Evolutionary conservation across 1,284 basidiomycete genomes (phyloP).

Genomic region (Irpex sp.): DNA sequence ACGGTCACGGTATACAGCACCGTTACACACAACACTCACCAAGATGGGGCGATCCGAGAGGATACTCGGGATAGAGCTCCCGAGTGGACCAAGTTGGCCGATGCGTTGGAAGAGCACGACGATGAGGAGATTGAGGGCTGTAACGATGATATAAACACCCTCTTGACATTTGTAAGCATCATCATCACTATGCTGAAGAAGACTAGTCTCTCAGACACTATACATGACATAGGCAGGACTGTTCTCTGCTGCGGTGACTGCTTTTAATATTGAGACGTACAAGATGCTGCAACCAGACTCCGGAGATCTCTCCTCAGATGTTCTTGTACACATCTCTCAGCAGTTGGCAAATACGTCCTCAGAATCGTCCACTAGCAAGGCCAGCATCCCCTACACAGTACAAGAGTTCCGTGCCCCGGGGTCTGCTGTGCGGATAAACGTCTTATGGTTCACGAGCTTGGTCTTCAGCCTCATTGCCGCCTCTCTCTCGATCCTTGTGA

Average conservation of each 20-base stretch:
- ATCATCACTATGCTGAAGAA: background rate
- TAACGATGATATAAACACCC: background rate
- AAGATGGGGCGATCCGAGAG: background rate
- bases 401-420: background rate
- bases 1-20: background rate
- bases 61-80: background rate
- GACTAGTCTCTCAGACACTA: background rate
- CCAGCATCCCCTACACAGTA: background rate
- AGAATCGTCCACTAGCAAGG: background rate
- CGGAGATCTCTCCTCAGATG: background rate
- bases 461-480: background rate
- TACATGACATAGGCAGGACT: background rate
- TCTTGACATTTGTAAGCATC: background rate
- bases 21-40: background rate
- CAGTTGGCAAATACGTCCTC: background rate
- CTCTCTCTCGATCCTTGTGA: background rate
- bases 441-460: background rate
- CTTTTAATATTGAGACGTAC: background rate
- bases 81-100: background rate
- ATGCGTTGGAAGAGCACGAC: background rate
- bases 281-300: background rate
- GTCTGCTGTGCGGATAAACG: background rate
- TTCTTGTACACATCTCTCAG: background rate
- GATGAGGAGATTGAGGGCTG: background rate
- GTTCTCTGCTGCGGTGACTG: background rate